Conservation (phyloP, 2,329 filamentous ascomycete genomes). For the Penicillium sp. region DNA sequence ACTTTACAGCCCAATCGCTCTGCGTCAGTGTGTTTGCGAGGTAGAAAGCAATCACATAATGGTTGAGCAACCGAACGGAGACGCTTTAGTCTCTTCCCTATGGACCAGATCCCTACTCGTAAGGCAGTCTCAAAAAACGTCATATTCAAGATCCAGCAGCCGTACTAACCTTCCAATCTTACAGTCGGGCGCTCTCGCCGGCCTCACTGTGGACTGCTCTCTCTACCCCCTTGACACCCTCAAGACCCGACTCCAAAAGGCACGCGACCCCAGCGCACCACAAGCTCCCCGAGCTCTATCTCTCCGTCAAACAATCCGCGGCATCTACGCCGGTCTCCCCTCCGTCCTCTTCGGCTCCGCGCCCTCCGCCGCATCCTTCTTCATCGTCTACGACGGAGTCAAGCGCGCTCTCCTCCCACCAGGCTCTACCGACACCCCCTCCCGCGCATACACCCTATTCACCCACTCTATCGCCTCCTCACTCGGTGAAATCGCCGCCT, state of each 20-base stretch:
- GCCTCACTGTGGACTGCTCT: conserved; percentile 93
- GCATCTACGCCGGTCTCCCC: conserved; percentile 91
- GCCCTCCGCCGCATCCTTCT: conserved; percentile 94
- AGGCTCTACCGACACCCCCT: conserved; percentile 21
- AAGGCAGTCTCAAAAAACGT: conserved; percentile 11
- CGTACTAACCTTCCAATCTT: conserved; percentile 6
- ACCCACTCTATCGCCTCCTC: conserved; percentile 84
- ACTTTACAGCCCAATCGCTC: background rate
- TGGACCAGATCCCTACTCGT: conserved; percentile 47
- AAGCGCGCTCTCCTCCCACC: conserved; percentile 57
- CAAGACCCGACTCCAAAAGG: conserved; percentile 86
- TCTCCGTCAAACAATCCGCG: conserved; percentile 80
- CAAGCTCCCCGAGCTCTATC: conserved; percentile 60
- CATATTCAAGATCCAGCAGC: background rate
- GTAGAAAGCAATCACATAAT: conserved; percentile 20
- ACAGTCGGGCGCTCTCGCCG: conserved; percentile 83
- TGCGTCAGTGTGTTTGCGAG: conserved; percentile 10
- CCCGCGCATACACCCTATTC: conserved; percentile 40
- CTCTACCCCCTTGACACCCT: conserved; percentile 98
- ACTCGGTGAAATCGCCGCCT: conserved; percentile 87
- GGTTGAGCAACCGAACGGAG: conserved; percentile 29
- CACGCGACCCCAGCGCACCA: conserved; percentile 58
- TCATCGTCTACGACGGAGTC: conserved; percentile 84
- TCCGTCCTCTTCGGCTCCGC: conserved; percentile 87
- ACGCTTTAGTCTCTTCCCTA: conserved; percentile 40